Percentiles rank a stretch among this genome's conserved stretches.
These are phyloP conservation scores for Trichosporon asahii DNA, from an alignment of 1,284 basidiomycete genomes.

Conservation along the genomic window DNA sequence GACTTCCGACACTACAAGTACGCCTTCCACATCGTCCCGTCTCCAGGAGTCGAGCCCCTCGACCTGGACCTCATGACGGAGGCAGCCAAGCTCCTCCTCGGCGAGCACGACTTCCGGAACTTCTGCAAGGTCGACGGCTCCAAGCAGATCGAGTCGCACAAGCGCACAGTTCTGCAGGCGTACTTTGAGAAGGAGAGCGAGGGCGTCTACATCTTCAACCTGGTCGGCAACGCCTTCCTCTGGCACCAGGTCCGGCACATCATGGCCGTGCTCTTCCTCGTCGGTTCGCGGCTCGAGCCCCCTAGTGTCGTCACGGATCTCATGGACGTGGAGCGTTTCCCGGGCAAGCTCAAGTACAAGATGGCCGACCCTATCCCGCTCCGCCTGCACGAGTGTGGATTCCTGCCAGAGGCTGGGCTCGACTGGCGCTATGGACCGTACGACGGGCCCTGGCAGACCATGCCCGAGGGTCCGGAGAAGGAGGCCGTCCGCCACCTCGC, in stretches of 20 bases:
- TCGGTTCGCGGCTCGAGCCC: slow-evolving; percentile 75
- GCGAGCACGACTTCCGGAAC: slow-evolving; percentile 94
- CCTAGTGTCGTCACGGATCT: slow-evolving; percentile 70
- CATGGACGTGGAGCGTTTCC: slow-evolving; percentile 61
- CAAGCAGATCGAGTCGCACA: slow-evolving; percentile 77
- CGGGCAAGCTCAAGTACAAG: slow-evolving; percentile 80
- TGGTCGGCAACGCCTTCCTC: slow-evolving; percentile 83
- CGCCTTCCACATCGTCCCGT: slow-evolving; percentile 63
- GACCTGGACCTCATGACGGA: slow-evolving; percentile 73
- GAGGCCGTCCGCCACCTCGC: slow-evolving; percentile 20
- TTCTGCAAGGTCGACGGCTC: slow-evolving; percentile 90
- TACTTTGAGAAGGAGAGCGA: slow-evolving; percentile 34
- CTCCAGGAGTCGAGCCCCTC: slow-evolving; percentile 55
- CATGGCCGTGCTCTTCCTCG: slow-evolving; percentile 84
- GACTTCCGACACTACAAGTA: slow-evolving; percentile 93
- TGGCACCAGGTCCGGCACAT: slow-evolving; percentile 98
- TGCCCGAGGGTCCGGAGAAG: slow-evolving; percentile 21
- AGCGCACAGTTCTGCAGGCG: slow-evolving; percentile 38
- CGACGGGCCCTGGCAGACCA: slow-evolving; percentile 40
- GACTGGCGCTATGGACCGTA: slow-evolving; percentile 68
- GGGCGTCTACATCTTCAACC: slow-evolving; percentile 68
- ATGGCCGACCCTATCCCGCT: slow-evolving; percentile 91
- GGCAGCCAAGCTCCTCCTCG: slow-evolving; percentile 69
- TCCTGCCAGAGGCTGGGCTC: slow-evolving; percentile 60
- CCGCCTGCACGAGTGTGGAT: slow-evolving; percentile 88